Evolutionary conservation across 257 asterid species (phyloP).

Genomic region (Nicotiana attenuata): DNA sequence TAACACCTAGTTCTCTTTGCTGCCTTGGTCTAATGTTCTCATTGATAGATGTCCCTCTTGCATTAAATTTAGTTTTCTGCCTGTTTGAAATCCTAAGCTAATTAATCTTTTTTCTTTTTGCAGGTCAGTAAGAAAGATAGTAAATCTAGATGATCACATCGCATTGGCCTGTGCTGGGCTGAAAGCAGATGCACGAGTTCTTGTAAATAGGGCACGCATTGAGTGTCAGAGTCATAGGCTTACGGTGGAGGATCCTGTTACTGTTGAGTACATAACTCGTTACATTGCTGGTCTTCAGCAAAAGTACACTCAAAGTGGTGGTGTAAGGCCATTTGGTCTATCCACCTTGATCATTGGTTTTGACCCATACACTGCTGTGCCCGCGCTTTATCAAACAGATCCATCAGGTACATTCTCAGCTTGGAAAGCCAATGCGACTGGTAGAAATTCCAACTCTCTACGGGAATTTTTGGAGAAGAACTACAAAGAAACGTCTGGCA

Average conservation of each 20-base stretch:
- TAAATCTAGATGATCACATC: constrained; percentile 83
- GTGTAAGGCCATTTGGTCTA: constrained; percentile 98
- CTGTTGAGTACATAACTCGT: constrained; percentile 97
- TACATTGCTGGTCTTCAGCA: constrained; percentile 99
- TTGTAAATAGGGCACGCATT: constrained; percentile 84
- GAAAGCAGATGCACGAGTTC: constrained; percentile 97
- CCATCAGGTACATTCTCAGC: constrained; percentile 99
- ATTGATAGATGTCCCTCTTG: not conserved
- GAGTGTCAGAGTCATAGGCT: constrained; percentile 90
- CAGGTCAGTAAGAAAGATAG: constrained; percentile 98
- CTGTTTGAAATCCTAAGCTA: not conserved
- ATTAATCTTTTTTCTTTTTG: constrained; percentile 14
- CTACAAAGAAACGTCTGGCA: constrained; percentile 95
- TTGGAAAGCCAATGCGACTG: constrained; percentile 99
- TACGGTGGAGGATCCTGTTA: constrained; percentile 91
- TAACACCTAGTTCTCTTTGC: not conserved
- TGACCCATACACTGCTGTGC: constrained; percentile 87
- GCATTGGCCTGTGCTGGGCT: constrained; percentile 98
- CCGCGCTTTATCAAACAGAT: constrained; percentile 93
- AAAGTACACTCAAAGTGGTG: constrained; percentile 99
- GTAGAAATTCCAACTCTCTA: constrained; percentile 88
- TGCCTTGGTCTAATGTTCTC: not conserved
- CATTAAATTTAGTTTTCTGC: not conserved
- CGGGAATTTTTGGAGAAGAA: constrained; percentile 97
- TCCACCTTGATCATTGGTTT: constrained; percentile 96